phyloP scores from a whole-genome alignment of 768 basidiomycete species.

The Tulasnella sp. region DNA sequence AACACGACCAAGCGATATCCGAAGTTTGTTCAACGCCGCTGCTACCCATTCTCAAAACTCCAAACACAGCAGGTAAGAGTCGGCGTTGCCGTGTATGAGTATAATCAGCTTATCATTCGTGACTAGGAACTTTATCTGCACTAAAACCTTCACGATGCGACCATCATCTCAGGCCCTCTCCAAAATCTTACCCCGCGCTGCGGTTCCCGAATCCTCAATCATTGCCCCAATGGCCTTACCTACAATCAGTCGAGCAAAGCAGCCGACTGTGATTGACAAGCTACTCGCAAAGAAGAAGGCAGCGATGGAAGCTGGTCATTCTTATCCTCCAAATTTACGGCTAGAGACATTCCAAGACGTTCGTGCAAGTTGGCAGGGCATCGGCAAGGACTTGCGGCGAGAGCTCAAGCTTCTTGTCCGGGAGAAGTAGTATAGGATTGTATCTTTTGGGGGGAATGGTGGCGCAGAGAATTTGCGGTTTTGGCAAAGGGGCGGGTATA shows the following conservation, averaged over 20 bases:
- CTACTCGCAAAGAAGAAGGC: conserved; percentile 32
- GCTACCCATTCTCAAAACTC: background rate
- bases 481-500: background rate
- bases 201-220: conserved; percentile 25
- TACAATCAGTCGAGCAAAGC: conserved; percentile 7
- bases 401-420: conserved; percentile 35
- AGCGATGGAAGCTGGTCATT: conserved; percentile 1
- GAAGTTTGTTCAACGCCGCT: background rate
- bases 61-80: background rate
- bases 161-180: conserved; percentile 31
- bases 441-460: background rate
- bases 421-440: conserved; percentile 4
- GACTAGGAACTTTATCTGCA: background rate
- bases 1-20: background rate
- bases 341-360: conserved; percentile 40
- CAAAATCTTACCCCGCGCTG: conserved; percentile 36
- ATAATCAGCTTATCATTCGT: background rate
- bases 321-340: conserved; percentile 45
- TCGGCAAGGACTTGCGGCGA: conserved; percentile 34
- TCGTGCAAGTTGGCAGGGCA: conserved; percentile 36
- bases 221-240: conserved; percentile 8
- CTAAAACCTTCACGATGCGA: conserved; percentile 28
- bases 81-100: background rate
- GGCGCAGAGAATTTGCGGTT: background rate
- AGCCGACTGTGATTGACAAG: conserved; percentile 36